A percentile compares a stretch with the other conserved stretches of the same genome.
These are phyloP conservation scores for Phytophthora agathidicida DNA, from an alignment of 352 stramenopile genomes.

Conservation along the genomic window DNA sequence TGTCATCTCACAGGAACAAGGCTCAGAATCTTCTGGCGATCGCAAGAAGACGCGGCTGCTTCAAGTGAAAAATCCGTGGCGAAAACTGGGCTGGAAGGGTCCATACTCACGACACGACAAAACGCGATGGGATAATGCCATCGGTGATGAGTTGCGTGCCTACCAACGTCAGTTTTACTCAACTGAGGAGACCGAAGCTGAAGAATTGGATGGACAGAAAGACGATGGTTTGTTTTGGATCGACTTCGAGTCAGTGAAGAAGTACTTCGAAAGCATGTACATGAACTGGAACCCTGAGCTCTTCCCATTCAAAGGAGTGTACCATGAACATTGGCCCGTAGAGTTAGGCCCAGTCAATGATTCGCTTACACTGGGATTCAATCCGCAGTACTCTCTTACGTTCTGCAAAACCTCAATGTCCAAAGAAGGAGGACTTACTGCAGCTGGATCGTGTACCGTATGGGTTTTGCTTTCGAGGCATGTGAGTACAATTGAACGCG, in stretches of 20 bases:
- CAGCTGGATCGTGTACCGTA: slow-evolving; percentile 56
- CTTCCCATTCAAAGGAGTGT: slow-evolving; percentile 85
- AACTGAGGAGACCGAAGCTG: slow-evolving; percentile 16
- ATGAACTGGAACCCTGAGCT: slow-evolving; percentile 96
- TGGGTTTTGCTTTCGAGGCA: slow-evolving; percentile 95
- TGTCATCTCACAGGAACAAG: slow-evolving; percentile 60
- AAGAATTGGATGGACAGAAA: slow-evolving; percentile 16
- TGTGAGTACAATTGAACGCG: slow-evolving; percentile 81
- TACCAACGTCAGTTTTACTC: slow-evolving; percentile 66
- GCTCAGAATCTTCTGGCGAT: slow-evolving; percentile 16
- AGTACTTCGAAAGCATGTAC: slow-evolving; percentile 94
- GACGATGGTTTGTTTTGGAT: slow-evolving; percentile 98
- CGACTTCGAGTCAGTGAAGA: slow-evolving; percentile 91
- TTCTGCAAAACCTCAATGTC: slow-evolving; percentile 42
- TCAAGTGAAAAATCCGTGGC: slow-evolving; percentile 98
- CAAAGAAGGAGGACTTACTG: slow-evolving; percentile 12
- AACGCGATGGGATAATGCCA: slow-evolving; percentile 50
- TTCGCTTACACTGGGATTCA: slow-evolving; percentile 91
- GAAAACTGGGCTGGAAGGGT: slow-evolving; percentile 85
- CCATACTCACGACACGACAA: slow-evolving; percentile 80
- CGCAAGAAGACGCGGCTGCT: slow-evolving; percentile 77
- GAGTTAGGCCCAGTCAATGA: slow-evolving; percentile 89
- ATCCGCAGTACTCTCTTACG: slow-evolving; percentile 93
- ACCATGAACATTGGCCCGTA: slow-evolving; percentile 86
- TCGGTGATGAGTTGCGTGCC: slow-evolving; percentile 63